These are phyloP conservation scores for Ceratocystis cacaofunesta DNA, from an alignment of 2,329 filamentous ascomycete species.

Conservation along the genomic window DNA sequence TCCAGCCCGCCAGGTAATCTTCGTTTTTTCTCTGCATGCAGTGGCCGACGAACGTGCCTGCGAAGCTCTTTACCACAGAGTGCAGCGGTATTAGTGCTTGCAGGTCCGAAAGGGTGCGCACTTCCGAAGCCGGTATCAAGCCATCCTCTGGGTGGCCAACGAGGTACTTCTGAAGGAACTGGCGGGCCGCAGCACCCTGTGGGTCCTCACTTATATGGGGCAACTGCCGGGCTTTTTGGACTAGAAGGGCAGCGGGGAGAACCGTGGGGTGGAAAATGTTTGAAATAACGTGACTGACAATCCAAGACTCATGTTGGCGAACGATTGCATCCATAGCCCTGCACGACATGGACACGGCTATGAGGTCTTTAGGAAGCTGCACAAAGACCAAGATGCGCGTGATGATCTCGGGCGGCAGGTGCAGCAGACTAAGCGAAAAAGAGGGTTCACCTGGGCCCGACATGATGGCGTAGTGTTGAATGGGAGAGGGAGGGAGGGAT, in stretches of 20 bases:
- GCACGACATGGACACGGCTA: neutral
- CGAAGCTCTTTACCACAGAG: neutral
- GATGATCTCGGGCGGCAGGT: conserved; percentile 10
- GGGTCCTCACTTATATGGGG: neutral
- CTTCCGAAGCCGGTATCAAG: neutral
- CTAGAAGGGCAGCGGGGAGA: conserved; percentile 6
- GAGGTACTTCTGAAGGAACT: conserved; percentile 1
- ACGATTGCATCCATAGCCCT: neutral
- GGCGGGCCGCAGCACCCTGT: neutral
- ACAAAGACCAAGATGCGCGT: neutral
- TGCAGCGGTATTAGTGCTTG: neutral
- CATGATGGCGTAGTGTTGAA: neutral
- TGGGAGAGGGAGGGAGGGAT: neutral
- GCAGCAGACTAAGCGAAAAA: neutral
- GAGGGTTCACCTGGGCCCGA: neutral
- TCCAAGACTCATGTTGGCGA: neutral
- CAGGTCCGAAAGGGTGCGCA: conserved; percentile 1
- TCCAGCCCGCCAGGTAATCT: conserved; percentile 7
- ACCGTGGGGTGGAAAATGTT: neutral
- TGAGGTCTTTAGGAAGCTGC: neutral
- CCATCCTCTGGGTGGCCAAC: neutral
- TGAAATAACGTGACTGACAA: neutral
- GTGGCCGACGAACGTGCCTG: neutral
- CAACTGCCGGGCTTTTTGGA: conserved; percentile 7
- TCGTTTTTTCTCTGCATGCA: neutral